Base-by-base conservation (phyloP, 768 basidiomycete genomes). In the Cystofilobasidium bisporidii region DNA sequence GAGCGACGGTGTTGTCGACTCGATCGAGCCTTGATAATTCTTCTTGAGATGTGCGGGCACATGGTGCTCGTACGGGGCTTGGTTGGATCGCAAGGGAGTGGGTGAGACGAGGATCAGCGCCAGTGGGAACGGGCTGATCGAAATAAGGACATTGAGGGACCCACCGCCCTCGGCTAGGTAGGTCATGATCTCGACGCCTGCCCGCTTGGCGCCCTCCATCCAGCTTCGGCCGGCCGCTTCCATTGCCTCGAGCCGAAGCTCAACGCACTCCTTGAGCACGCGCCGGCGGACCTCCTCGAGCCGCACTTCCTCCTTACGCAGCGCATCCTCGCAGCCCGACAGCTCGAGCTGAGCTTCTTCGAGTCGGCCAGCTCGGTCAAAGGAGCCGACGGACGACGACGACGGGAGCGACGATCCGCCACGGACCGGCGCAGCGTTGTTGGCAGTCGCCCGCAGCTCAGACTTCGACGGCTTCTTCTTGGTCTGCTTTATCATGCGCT, bases 261-360 rank as follows among this genome's bases (percentile, higher is more conserved):
- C 63, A 5, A 69, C 22, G n/a, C 57, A 36, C 38, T 61, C 48
- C 57, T 30, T 53, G 32, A 69, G 26, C 17, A 69, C 68, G 38
- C 68, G 63, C 36, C 68, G 32, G 26, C 68, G 43, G 38, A 64
- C 48, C 4, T 28, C 59, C 47, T 69, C 68, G n/a, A 69, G 45
- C 33, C 38, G 45, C 12, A 48, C 30, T 48, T 69, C 63, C 28
- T 65, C 56, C 36, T 59, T 64, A 9, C 63, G 28, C 10, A 69
- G 59, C 32, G 68, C 60, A 18, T 69, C 68, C 59, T 69, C 68
- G 30, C 68, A 69, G 10, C 63, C 68, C 0, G 68, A 58, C 9
- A 69, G 68, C 40, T 69, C 68, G 2, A 65, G 58, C 55, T 69
- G 68, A 28, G 68, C 68, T 48, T 69, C 68, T 32, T 69, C 68